Evolutionary conservation across 169 alveolate genomes (phyloP).

Genomic region (Cyclospora cayetanensis): DNA sequence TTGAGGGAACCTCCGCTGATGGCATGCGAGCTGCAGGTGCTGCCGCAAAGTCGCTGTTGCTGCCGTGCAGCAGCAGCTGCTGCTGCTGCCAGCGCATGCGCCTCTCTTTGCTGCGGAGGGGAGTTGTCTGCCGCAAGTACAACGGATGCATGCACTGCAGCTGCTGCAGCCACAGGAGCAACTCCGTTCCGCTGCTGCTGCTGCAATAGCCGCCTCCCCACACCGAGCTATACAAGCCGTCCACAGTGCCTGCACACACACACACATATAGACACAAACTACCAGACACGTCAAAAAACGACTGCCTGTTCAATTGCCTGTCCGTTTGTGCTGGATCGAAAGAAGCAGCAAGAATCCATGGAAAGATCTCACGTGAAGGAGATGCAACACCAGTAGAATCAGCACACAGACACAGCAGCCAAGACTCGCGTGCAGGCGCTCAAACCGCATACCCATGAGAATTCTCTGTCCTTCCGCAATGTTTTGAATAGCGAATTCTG

Average conservation of each 20-base stretch:
- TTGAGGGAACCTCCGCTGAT: no score
- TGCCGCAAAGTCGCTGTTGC: background rate
- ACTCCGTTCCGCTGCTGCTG: slow-evolving; percentile 32
- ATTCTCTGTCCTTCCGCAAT: background rate
- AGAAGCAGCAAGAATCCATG: background rate
- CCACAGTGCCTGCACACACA: slow-evolving; percentile 34
- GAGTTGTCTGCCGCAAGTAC: background rate
- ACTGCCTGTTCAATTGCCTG: no score
- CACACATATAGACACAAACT: background rate
- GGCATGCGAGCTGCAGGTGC: background rate
- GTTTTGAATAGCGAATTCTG: background rate
- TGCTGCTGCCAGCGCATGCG: no score
- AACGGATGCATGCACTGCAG: slow-evolving; percentile 9
- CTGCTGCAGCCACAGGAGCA: background rate
- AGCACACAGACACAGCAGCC: background rate
- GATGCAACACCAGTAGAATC: slow-evolving; percentile 16
- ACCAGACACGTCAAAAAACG: background rate
- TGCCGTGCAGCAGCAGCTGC: background rate
- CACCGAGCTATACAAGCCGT: slow-evolving; percentile 10
- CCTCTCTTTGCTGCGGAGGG: no score
- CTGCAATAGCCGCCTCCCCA: slow-evolving; percentile 54
- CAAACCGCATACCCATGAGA: background rate
- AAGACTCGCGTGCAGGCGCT: no score
- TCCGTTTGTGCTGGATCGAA: background rate
- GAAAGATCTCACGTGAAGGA: background rate